Conservation (phyloP, 176 grass and related monocot species). For the Eragrostis nindensis region DNA sequence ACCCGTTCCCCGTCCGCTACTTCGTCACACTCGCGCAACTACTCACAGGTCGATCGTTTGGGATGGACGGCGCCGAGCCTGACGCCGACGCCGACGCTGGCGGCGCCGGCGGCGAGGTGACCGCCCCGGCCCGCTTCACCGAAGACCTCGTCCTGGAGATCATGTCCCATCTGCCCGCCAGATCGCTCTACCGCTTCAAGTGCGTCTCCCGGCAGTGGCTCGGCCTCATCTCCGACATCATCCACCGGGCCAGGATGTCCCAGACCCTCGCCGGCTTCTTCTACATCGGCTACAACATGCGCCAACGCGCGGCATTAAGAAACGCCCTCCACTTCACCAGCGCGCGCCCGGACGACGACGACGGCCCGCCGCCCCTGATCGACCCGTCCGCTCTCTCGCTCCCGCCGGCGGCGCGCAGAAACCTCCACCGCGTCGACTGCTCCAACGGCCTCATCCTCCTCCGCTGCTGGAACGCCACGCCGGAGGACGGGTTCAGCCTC, state of each 20-base stretch:
- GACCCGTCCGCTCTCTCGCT: not conserved
- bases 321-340: not conserved
- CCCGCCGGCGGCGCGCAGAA: not conserved
- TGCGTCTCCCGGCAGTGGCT: conserved; percentile 29
- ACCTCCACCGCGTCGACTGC: not conserved
- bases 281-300: not conserved
- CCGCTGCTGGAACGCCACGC: not conserved
- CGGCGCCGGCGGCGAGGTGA: not conserved
- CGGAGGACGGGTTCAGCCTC: not conserved
- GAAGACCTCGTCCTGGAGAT: conserved; percentile 16
- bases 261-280: conserved; percentile 11
- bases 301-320: fast-evolving
- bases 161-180: conserved; percentile 6
- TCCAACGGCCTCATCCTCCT: conserved; percentile 26
- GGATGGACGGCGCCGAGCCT: not conserved
- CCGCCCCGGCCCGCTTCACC: not conserved
- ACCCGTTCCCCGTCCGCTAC: not conserved
- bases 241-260: not conserved
- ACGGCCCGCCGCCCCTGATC: not conserved
- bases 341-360: not conserved
- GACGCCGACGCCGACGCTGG: not conserved
- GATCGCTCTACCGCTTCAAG: conserved; percentile 10
- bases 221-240: not conserved
- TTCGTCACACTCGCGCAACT: not conserved
- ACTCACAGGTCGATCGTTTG: not conserved